Base-by-base conservation (phyloP, 2,329 filamentous ascomycete genomes). In the Hypoxylon sp. region DNA sequence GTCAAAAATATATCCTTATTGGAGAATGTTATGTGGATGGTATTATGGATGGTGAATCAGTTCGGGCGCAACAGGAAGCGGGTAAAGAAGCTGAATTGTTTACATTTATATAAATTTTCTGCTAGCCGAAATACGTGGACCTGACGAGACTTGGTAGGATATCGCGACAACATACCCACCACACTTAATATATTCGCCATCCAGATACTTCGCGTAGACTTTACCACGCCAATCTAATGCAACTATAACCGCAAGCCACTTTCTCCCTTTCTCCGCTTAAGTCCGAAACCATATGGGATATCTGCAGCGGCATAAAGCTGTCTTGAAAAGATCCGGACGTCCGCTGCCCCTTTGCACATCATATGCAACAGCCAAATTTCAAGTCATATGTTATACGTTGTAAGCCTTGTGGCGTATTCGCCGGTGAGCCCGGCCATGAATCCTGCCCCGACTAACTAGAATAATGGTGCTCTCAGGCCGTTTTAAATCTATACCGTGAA, bases 401-500 rank as follows among this genome's bases (percentile, higher is more conserved):
- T 27, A 27, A 24, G 8, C 11, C 44, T 47, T 6, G 24, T 47
- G 24, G 13, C 44, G 37, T 68, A 70, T 27, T 70, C 65, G 15
- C 61, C 56, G 4, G 32, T 19, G 21, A 70, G 52, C 8, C 68
- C 65, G 11, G 61, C 32, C 47, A 63, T 46, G 46, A 68, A 62
- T 15, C 52, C 57, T 6, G 46, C 32, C 5, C 68, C 68, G 2
- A 66, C 65, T 8, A 67, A 21, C 68, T 62, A 69, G 54, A 68
- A 69, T 71, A 66, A 21, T 58, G 39, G 24, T 69, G 62, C 63
- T 67, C 29, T 55, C 60, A 7, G 59, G 64, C 7, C 19, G 13
- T 2, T 29, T 21, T 11, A 67, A 27, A n/a, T 67, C 69, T 2
- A 71, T 63, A n/a, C 60, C 61, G 21, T 69, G 69, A 27, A 71